Percentiles rank a stretch among this genome's conserved stretches.
Conservation (phyloP, 164 flowering plant species). For the Magnolia sinica region DNA sequence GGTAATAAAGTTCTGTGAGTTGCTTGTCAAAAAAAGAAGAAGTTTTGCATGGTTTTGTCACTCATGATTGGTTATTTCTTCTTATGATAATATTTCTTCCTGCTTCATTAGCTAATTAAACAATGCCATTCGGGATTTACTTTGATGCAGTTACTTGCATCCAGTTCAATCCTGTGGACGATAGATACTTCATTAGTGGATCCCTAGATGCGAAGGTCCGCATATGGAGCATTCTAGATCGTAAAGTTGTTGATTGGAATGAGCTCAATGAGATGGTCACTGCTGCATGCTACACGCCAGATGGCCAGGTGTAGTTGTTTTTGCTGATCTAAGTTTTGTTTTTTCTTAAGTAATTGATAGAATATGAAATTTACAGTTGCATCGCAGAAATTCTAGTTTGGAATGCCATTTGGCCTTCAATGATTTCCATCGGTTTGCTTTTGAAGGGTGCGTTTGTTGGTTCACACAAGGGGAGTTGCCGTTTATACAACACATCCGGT, state of each 20-base stretch:
- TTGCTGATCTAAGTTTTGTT: not conserved
- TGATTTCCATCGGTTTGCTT: conserved; percentile 15
- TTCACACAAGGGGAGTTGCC: conserved; percentile 92
- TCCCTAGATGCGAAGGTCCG: conserved; percentile 98
- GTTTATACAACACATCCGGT: conserved; percentile 79
- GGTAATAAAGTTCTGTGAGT: not conserved
- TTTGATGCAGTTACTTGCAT: conserved; percentile 88
- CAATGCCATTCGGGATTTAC: conserved; percentile 14
- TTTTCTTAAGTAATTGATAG: not conserved
- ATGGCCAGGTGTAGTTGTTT: conserved; percentile 74
- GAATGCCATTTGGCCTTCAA: conserved; percentile 14
- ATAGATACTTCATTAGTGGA: conserved; percentile 96
- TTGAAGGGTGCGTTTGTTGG: conserved; percentile 95
- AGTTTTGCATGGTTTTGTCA: not conserved
- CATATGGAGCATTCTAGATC: conserved; percentile 97
- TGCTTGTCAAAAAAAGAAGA: not conserved
- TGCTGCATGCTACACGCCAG: conserved; percentile 97
- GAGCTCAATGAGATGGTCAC: conserved; percentile 99
- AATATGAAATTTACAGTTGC: conserved; percentile 1
- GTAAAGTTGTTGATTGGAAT: conserved; percentile 93
- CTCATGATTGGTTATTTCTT: not conserved
- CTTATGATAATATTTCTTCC: not conserved
- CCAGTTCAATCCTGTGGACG: conserved; percentile 98
- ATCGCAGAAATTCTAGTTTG: not conserved
- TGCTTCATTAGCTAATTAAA: conserved; percentile 12